These are phyloP conservation scores for Colletotrichum viniferum DNA, from an alignment of 2,329 filamentous ascomycete species.

Conservation along the genomic window DNA sequence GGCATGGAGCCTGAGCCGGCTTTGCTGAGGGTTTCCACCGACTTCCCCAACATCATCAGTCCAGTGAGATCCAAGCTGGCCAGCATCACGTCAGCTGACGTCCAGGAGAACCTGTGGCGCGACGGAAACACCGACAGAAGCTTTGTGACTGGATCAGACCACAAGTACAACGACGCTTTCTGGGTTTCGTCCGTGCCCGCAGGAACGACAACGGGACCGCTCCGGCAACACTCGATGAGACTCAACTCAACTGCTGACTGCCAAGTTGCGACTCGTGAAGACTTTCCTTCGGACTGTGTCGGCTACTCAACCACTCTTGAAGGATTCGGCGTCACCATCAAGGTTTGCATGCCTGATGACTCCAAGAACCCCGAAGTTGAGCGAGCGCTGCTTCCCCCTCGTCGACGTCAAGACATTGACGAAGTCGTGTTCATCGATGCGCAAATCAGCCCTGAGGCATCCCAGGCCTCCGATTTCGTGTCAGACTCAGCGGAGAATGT, in stretches of 20 bases:
- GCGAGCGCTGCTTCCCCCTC: neutral
- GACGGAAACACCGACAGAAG: conserved; percentile 1
- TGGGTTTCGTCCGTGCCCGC: conserved; percentile 18
- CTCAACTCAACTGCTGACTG: conserved; percentile 14
- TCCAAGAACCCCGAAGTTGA: neutral
- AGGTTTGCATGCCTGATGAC: conserved; percentile 6
- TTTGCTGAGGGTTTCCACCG: neutral
- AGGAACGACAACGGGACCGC: conserved; percentile 8
- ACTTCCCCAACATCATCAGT: neutral
- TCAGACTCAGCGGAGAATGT: conserved; percentile 1
- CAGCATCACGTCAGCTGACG: conserved; percentile 8
- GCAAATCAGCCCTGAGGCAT: neutral
- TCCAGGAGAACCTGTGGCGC: conserved; percentile 18
- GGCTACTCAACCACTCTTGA: conserved; percentile 7
- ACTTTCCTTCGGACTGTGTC: conserved; percentile 6
- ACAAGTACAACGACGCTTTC: conserved; percentile 11
- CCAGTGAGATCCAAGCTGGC: neutral
- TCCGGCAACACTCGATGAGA: conserved; percentile 17
- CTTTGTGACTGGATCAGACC: neutral
- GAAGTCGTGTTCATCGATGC: conserved; percentile 15
- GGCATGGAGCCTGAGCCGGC: conserved; percentile 11
- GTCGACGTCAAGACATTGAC: conserved; percentile 8
- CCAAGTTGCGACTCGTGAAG: neutral
- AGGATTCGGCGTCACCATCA: conserved; percentile 11
- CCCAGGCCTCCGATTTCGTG: neutral